Percentiles rank a stretch among this genome's conserved stretches.
These are phyloP conservation scores for Mollisiaceae sp. DNA, from an alignment of 2,329 filamentous ascomycete genomes.

Conservation along the genomic window DNA sequence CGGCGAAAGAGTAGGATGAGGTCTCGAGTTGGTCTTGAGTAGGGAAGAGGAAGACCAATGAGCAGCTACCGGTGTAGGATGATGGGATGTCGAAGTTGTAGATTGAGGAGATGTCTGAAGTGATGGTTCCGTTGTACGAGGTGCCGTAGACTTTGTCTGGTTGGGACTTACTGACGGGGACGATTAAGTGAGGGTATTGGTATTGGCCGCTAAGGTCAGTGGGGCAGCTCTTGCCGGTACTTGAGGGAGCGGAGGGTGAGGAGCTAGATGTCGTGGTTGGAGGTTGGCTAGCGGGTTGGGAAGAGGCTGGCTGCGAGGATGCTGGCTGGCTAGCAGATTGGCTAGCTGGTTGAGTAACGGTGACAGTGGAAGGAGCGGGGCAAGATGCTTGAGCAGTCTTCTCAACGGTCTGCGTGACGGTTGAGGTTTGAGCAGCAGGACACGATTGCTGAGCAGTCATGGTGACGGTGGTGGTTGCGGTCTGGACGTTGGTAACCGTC, in stretches of 20 bases:
- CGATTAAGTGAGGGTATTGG: conserved; percentile 66
- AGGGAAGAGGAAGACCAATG: conserved; percentile 69
- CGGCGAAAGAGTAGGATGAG: conserved; percentile 59
- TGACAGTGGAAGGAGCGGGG: not conserved
- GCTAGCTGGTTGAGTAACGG: not conserved
- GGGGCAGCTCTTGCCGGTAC: conserved; percentile 38
- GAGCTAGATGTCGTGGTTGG: not conserved
- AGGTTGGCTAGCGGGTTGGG: not conserved
- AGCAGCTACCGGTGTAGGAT: conserved; percentile 65
- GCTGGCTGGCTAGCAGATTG: not conserved
- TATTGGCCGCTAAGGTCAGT: conserved; percentile 51
- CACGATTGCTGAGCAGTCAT: conserved; percentile 5
- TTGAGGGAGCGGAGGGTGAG: not conserved
- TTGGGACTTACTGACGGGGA: conserved; percentile 59
- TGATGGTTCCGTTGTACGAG: conserved; percentile 60
- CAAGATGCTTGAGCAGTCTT: not conserved
- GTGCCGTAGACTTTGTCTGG: conserved; percentile 58
- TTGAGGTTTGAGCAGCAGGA: conserved; percentile 10
- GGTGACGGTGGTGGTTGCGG: conserved; percentile 9
- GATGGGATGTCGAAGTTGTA: conserved; percentile 72
- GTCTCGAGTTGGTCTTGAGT: conserved; percentile 59
- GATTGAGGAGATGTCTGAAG: conserved; percentile 58
- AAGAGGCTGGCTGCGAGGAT: not conserved
- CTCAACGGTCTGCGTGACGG: not conserved
- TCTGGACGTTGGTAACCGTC: conserved; percentile 8